Base-by-base conservation (phyloP, 805 yeast genomes). In the Debaryomyces maramus region DNA sequence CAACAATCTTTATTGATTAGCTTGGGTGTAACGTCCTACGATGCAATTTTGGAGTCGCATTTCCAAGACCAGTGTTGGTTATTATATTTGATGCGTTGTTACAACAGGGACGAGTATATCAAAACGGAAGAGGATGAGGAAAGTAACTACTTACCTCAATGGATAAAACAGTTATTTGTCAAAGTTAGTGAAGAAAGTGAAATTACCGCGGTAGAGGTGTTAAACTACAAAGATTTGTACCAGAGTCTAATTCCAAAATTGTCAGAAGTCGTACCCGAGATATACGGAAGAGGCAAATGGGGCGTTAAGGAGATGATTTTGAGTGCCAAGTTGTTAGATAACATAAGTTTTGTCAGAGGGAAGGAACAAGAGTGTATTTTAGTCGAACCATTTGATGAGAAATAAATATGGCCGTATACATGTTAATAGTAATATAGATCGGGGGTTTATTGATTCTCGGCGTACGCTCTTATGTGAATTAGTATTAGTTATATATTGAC, bases 71-170 rank as follows among this genome's bases (percentile, higher is more conserved):
- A 81, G 48, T 74, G 76, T 2, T 64, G 85, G 58, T 56, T 82
- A 15, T 58, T 85, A 28, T 85, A 83, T 78, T 63, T 85, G 18
- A 76, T 85, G 24, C 69, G 88, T 49, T 73, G 78, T 41, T 63
- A 69, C 41, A 83, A 81, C 53, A 65, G 63, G 32, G 48, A 55
- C 3, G 58, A 54, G 11, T 67, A 70, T 40, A 40, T 38, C 6
- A 54, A 50, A 7, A 58, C 49, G 20, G 57, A 56, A 14, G 53
- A 54, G 6, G 73, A 66, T 17, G 52, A 55, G 7, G 73, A 66
- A 43, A 54, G 55, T 15, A 58, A 62, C 26, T 58, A 55, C 28
- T 59, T 77, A 13, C 85, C 88, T 0, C 64, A 67, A 2, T 83
- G 84, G 72, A 70, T 83, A 14, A 47, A 50, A 13, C 52, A 56